Base-by-base conservation (phyloP, 164 flowering plant species). In the Vitis rotundifolia region DNA sequence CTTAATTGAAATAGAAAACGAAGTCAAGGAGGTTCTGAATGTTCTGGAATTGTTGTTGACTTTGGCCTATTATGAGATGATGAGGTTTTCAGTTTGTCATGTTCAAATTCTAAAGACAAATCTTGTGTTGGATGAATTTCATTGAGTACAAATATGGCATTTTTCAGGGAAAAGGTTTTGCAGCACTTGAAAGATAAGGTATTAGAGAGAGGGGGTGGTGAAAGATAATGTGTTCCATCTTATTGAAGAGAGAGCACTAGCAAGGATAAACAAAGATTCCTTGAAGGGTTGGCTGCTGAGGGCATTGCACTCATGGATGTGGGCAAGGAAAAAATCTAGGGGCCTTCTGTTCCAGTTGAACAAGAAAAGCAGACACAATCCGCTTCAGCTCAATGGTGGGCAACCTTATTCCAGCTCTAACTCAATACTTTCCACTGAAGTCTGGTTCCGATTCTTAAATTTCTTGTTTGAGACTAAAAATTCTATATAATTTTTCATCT, bases 301-400 rank as follows among this genome's bases (percentile, higher is more conserved):
- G 99, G 99, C 48, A 89, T 95, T 60, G 82, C 88, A 29, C 80
- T 93, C 14, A 90, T 93, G 97, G 99, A 93, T 74, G 71, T 75
- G 48, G 91, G 89, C 9, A 75, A 64, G 55, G 84, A 77, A 28
- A 95, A 96, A 0, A 69, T 81, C 9, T 95, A 98, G 99, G 83
- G 94, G 76, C 97, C 99, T 5, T 88, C 91, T 68, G 83, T 87
- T 52, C 90, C 93, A 0, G 72, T 37, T 9, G 26, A 22, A 3
- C 19, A 67, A 0, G 64, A 22, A 49, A 8, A n/a, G 7, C 49
- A n/a, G 19, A 60, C 74, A 63, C 77, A 60, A 22, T 22, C 26
- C 26, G 1, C 26, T 22, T 22, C 2, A 22, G 26, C 26, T 22
- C 3, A 37, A 37, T 37, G 44, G 44, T 37, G 44, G 44, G 44